Evolutionary conservation across 805 yeast species (phyloP), one percentile per base, ranked within the genome.

Genomic region (Suhomyces emberorum): DNA sequence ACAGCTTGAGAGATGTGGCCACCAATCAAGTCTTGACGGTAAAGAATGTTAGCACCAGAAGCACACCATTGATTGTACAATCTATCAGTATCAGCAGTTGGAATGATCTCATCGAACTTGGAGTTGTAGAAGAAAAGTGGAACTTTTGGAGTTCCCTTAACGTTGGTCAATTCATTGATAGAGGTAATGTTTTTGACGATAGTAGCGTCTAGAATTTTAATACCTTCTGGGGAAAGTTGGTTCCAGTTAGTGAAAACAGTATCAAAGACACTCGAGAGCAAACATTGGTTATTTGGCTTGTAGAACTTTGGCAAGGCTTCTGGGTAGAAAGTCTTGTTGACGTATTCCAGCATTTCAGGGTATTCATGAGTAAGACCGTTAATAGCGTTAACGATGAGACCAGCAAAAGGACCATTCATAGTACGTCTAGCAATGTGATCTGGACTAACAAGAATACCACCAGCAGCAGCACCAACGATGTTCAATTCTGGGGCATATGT

Each of bases 401-500:
- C 69, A 4, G 63, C 52, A 20, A 49, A 53, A 1, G 47, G 11
- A 2, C 48, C 44, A 1, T 63, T 61, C 23, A 57, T 61, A 11
- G 51, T 43, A 8, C 46, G 42, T 8, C 30, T 43, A 1, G 54
- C 50, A 2, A 61, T 51, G 19, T 48, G 51, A 4, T 61, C 58
- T 18, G 61, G 41, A 33, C 63, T 59, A 12, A 63, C 52, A 10
- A 57, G 61, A 47, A 61, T 51, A 4, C 70, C 70, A 8, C 70
- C 70, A 7, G 61, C 17, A 2, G 63, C 63, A 4, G 51, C 64
- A 10, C 68, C 70, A 44, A 51, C 10, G 18, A 43, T 28, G 20
- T 30, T 27, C 26, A 52, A 42, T 12, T 54, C 57, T 0, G 57
- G 57, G 1, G 60, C 59, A 23, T 54, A 54, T 9, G 27, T 15